phyloP scores from a whole-genome alignment of 2,329 filamentous ascomycete genomes.

The Anisogramma anomala region DNA sequence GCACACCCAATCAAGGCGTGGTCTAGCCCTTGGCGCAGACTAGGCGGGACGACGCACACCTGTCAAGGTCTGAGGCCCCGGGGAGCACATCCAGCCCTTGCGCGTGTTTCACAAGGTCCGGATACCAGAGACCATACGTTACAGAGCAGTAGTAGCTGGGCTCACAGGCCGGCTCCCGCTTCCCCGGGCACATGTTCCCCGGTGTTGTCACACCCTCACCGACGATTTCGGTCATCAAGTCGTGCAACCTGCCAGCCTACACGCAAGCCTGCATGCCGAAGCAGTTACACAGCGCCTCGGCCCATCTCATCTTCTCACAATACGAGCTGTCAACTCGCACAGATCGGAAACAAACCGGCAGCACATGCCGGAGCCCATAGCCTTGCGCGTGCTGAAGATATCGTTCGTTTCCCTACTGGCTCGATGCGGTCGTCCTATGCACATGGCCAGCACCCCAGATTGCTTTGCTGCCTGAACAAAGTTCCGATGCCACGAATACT shows the following conservation, averaged over 20 bases:
- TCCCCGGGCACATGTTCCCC: neutral
- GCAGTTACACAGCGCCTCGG: too few species aligned
- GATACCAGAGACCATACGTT: too few species aligned
- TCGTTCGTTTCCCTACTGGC: too few species aligned
- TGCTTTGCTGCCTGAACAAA: too few species aligned
- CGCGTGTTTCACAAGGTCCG: neutral
- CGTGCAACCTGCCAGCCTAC: neutral
- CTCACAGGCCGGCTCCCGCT: neutral
- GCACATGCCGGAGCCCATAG: neutral
- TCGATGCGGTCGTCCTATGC: neutral
- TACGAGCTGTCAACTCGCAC: neutral
- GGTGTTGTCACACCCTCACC: neutral
- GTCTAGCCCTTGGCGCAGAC: neutral
- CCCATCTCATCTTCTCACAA: neutral
- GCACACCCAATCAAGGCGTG: neutral
- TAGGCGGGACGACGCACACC: conserved; percentile 5
- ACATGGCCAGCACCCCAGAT: neutral
- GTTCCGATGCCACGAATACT: too few species aligned
- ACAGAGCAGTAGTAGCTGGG: too few species aligned
- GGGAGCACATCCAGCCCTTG: neutral
- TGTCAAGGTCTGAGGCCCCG: conserved; percentile 2
- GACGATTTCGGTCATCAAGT: neutral
- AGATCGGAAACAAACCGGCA: neutral
- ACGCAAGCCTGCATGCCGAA: neutral
- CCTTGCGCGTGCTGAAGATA: neutral